A percentile compares a stretch with the other conserved stretches of the same genome.
Evolutionary conservation across 352 stramenopile species (phyloP).

Genomic region (Pythium utonaiense): DNA sequence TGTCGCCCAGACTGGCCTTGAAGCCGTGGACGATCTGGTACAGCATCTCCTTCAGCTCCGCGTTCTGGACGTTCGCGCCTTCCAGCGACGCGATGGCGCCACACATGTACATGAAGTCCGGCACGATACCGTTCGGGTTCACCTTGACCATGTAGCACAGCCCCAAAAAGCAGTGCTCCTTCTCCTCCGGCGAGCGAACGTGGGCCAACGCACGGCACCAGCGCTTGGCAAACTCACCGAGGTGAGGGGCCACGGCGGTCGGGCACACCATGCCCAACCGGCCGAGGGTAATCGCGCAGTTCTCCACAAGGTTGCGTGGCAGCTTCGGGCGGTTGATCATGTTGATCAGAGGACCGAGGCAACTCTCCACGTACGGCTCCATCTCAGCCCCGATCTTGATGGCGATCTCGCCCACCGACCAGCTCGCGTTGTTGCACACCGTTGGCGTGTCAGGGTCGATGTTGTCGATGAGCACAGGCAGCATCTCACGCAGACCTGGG

Average conservation of each 20-base stretch:
- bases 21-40: slow-evolving; percentile 88
- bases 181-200: slow-evolving; percentile 80
- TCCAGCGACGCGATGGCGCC: slow-evolving; percentile 85
- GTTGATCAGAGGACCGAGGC: slow-evolving; percentile 61
- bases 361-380: slow-evolving; percentile 74
- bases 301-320: slow-evolving; percentile 86
- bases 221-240: slow-evolving; percentile 85
- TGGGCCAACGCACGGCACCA: slow-evolving; percentile 87
- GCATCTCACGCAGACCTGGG: slow-evolving; percentile 67
- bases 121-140: slow-evolving; percentile 85
- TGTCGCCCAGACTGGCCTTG: slow-evolving; percentile 84
- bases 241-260: slow-evolving; percentile 67
- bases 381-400: slow-evolving; percentile 84
- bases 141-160: slow-evolving; percentile 91
- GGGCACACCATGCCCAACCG: slow-evolving; percentile 86
- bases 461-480: slow-evolving; percentile 86
- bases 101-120: slow-evolving; percentile 90
- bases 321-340: slow-evolving; percentile 89
- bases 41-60: slow-evolving; percentile 81
- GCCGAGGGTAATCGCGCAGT: slow-evolving; percentile 89
- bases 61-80: slow-evolving; percentile 69
- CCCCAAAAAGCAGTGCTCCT: slow-evolving; percentile 88
- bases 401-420: slow-evolving; percentile 89
- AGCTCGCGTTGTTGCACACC: slow-evolving; percentile 92
- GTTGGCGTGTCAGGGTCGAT: slow-evolving; percentile 85